Evolutionary conservation across 2,329 filamentous ascomycete species (phyloP), one percentile per base, ranked within the genome.

Genomic region (Nemania sp.): DNA sequence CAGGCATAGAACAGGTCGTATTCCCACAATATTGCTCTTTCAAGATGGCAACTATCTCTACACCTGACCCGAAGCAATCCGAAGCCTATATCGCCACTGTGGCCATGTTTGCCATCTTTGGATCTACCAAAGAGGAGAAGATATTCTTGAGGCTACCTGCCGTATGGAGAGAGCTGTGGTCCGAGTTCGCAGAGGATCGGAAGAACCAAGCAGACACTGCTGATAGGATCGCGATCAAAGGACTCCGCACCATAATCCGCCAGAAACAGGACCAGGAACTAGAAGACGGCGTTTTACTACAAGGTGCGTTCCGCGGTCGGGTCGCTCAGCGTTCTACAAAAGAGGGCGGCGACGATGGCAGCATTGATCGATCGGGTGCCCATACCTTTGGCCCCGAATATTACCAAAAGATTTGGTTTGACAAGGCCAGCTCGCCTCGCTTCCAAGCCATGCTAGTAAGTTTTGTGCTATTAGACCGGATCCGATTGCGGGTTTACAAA

Each of bases 161-260:
- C 0, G 85, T 88, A 1, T 99, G 93, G 92, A 90, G 93, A 77
- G 92, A 97, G 72, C 82, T 98, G 1, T 98, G 94, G 90, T 86
- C 87, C 10, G 94, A 98, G 76, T 87, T 97, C 66, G 84, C 89
- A 0, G 88, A 90, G 58, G 81, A 86, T 22, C 92, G 90, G 74
- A 95, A 93, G 78, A 87, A 86, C 51, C 85, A 91, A 60, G 81
- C 88, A 4, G 92, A 97, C 76, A 84, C 89, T 26, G 81, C 84
- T 35, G 94, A 98, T 76, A 90, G 93, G 68, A 81, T 84, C 5
- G 85, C 85, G 0, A 83, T 98, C 49, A 90, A 88, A 66, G 85
- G 87, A 20, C 81, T 98, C 61, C 90, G 92, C 32, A 81, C 84
- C n/a, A 81, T 93, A 45, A 87, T 95, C n/a, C 87, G 90, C 29